These are phyloP conservation scores for Camelina neglecta DNA, from an alignment of 345 rosid genomes.

Conservation along the genomic window DNA sequence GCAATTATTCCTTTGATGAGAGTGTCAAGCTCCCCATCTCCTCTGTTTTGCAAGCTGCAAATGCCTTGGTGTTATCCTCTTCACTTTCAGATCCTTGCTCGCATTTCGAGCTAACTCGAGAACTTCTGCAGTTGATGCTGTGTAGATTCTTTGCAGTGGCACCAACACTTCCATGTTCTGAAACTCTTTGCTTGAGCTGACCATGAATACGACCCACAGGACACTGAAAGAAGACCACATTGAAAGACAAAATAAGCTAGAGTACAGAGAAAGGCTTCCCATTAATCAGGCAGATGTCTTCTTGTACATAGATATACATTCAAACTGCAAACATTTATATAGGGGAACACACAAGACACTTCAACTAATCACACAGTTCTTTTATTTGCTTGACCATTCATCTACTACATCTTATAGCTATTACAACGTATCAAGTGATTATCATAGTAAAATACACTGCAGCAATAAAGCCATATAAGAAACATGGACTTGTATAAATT, in stretches of 20 bases:
- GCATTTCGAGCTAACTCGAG: conserved; percentile 80
- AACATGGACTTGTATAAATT: background rate
- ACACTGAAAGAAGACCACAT: conserved; percentile 47
- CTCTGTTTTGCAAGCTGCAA: conserved; percentile 63
- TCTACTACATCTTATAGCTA: background rate
- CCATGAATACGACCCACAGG: conserved; percentile 84
- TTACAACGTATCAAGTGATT: background rate
- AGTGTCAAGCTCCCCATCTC: conserved; percentile 68
- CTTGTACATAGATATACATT: too few relatives aligned
- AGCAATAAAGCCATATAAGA: background rate
- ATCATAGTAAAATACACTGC: background rate
- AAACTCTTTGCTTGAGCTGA: conserved; percentile 59
- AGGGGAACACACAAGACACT: too few relatives aligned
- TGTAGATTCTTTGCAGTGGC: conserved; percentile 63
- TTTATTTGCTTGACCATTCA: background rate
- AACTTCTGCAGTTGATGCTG: conserved; percentile 79
- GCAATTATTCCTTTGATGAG: conserved; percentile 81
- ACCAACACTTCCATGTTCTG: conserved; percentile 75
- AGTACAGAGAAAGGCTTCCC: background rate
- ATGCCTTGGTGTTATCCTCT: conserved; percentile 74
- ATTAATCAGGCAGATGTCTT: background rate
- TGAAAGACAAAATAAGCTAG: background rate
- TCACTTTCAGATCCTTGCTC: conserved; percentile 75
- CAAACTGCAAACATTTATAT: too few relatives aligned
- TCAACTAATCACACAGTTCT: background rate